Base-by-base conservation (phyloP, 805 yeast genomes). In the Metschnikowia hibisci region DNA sequence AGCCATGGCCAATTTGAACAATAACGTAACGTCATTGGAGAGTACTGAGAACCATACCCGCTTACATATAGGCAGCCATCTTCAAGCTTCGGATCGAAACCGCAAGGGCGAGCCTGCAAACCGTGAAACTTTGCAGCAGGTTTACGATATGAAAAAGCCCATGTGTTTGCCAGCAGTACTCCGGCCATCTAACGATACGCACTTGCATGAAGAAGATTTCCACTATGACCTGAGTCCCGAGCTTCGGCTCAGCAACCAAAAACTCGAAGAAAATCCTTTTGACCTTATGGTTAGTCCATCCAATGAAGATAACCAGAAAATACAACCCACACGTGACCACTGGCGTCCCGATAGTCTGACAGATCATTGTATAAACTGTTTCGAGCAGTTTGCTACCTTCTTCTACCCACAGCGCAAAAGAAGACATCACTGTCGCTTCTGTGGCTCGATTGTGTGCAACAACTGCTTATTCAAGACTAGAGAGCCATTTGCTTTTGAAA, bases 161-260 rank as follows among this genome's bases (percentile, higher is more conserved):
- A 57, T 73, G 45, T 68, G 73, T 53, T 61, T 72, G 2, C 82
- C 82, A 4, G 78, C 81, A 2, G 81, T 77, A 12, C 63, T 77
- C 42, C 58, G 81, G 26, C 78, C 79, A 9, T 50, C 34, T 12
- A 41, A 35, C 20, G 50, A 45, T n/a, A 37, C 42, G 37, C 38
- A 34, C 10, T 41, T 43, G 32, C 45, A 43, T 37, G 47, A 44
- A 30, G 45, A 42, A 36, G 44, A 50, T 10, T 39, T 47, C 12
- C 38, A 39, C 27, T 39, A 38, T 16, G 42, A 44, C 27, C 46
- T 38, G 46, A 46, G 51, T 31, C 42, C 51, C 14, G 48, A 41
- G 38, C 43, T 32, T n/a, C 34, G 15, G 9, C 33, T 51, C 10
- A 45, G 45, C 22, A 23, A 22, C 28, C 42, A 32, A 12, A 42